Percentiles rank a stretch among this genome's conserved stretches.
Evolutionary conservation across 2,329 filamentous ascomycete species (phyloP).

Genomic region (Emergomyces orientalis): DNA sequence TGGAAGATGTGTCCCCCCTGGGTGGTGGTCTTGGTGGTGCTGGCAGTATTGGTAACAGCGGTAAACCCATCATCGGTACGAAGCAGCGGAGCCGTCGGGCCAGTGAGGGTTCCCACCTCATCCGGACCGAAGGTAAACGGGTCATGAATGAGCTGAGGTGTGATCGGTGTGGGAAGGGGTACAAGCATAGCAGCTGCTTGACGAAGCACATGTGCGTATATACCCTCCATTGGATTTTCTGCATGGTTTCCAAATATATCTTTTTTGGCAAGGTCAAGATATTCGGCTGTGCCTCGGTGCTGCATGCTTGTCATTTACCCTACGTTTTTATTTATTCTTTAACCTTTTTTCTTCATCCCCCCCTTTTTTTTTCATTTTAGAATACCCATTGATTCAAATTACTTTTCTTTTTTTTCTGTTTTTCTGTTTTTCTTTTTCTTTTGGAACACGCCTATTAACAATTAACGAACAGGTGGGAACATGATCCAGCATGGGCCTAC

Average conservation of each 20-base stretch:
- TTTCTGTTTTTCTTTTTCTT: conserved; percentile 24
- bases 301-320: neutral
- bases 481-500: conserved; percentile 94
- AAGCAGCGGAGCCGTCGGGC: conserved; percentile 53
- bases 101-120: conserved; percentile 77
- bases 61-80: conserved; percentile 39
- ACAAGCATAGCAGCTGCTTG: conserved; percentile 99
- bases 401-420: conserved; percentile 31
- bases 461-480: conserved; percentile 73
- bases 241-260: neutral
- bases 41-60: conserved; percentile 36
- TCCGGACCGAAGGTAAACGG: conserved; percentile 71
- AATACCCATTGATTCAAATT: neutral
- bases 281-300: neutral
- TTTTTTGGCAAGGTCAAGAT: conserved; percentile 18
- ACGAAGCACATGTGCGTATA: conserved; percentile 98
- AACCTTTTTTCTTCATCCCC: neutral
- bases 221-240: conserved; percentile 38
- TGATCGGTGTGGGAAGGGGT: conserved; percentile 97
- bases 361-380: conserved; percentile 22
- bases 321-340: neutral
- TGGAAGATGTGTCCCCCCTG: conserved; percentile 1
- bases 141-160: conserved; percentile 81
- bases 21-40: conserved; percentile 39
- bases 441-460: conserved; percentile 19